Evolutionary conservation across 495 filamentous ascomycete species (phyloP).

Genomic region (Penicillium desertorum): DNA sequence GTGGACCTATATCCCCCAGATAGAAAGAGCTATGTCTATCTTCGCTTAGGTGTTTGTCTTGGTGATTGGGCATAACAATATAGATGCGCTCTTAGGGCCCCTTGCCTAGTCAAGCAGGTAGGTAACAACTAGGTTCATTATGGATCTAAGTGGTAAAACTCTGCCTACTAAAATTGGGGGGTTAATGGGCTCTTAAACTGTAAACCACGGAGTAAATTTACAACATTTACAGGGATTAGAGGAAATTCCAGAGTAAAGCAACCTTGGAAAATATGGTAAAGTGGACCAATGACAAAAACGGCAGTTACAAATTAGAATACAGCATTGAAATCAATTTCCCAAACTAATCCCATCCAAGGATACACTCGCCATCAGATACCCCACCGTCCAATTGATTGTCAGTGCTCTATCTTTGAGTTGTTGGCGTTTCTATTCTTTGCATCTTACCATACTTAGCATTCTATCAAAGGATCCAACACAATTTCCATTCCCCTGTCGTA

Average conservation of each 20-base stretch:
- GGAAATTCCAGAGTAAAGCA: neutral
- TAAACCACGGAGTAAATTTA: neutral
- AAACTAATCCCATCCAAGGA: conserved; percentile 15
- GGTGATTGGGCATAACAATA: neutral
- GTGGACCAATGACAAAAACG: conserved; percentile 4
- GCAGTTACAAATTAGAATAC: conserved; percentile 21
- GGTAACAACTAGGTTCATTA: neutral
- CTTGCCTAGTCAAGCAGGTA: conserved; percentile 8
- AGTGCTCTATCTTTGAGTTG: conserved; percentile 8
- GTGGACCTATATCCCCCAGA: conserved; percentile 4
- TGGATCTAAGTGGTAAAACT: neutral
- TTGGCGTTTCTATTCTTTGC: conserved; percentile 17
- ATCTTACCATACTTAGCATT: conserved; percentile 8
- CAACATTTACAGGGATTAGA: neutral
- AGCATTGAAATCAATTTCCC: conserved; percentile 18
- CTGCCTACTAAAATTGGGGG: neutral
- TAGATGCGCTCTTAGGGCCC: neutral
- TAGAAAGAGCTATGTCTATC: conserved; percentile 4
- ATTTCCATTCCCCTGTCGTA: conserved; percentile 8
- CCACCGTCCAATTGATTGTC: neutral
- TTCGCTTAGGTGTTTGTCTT: neutral
- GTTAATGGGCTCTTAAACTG: neutral
- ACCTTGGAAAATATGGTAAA: neutral
- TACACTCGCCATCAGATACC: neutral
- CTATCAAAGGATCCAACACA: conserved; percentile 1